Conservation (phyloP, 1,284 basidiomycete genomes). For the Peniophora sp. region DNA sequence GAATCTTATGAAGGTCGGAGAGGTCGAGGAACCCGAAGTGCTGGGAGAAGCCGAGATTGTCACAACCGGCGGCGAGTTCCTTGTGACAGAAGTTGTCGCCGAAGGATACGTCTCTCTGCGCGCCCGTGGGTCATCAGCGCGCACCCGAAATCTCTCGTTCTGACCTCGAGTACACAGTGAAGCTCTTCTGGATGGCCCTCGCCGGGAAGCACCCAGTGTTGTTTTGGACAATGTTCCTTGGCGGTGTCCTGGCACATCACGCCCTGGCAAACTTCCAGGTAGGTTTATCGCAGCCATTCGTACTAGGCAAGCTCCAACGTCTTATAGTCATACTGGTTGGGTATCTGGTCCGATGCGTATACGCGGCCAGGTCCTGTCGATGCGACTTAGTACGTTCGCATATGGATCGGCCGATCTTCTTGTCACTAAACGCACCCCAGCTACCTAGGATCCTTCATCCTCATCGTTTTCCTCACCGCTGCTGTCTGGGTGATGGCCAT, state of each 20-base stretch:
- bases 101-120: slow-evolving; percentile 46
- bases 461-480: slow-evolving; percentile 22
- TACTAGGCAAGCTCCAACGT: slow-evolving; percentile 9
- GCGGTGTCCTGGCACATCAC: slow-evolving; percentile 15
- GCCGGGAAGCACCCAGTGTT: slow-evolving; percentile 20
- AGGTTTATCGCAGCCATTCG: too few relatives aligned
- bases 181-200: slow-evolving; percentile 20
- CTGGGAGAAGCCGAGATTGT: too few relatives aligned
- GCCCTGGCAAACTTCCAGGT: too few relatives aligned
- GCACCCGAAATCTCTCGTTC: too few relatives aligned
- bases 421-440: too few relatives aligned
- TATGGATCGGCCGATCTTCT: too few relatives aligned
- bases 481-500: slow-evolving; percentile 18
- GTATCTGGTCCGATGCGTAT: slow-evolving; percentile 36
- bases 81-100: slow-evolving; percentile 52
- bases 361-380: slow-evolving; percentile 22
- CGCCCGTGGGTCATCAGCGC: slow-evolving; percentile 13
- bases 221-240: slow-evolving; percentile 25
- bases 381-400: slow-evolving; percentile 16
- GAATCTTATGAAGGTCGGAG: slow-evolving; percentile 7
- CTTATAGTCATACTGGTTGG: slow-evolving; percentile 35
- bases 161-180: slow-evolving; percentile 11
- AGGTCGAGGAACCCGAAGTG: too few relatives aligned
- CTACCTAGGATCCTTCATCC: slow-evolving; percentile 6
- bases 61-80: slow-evolving; percentile 31